These are phyloP conservation scores for Saccharata proteae DNA, from an alignment of 2,329 filamentous ascomycete species.

Conservation along the genomic window DNA sequence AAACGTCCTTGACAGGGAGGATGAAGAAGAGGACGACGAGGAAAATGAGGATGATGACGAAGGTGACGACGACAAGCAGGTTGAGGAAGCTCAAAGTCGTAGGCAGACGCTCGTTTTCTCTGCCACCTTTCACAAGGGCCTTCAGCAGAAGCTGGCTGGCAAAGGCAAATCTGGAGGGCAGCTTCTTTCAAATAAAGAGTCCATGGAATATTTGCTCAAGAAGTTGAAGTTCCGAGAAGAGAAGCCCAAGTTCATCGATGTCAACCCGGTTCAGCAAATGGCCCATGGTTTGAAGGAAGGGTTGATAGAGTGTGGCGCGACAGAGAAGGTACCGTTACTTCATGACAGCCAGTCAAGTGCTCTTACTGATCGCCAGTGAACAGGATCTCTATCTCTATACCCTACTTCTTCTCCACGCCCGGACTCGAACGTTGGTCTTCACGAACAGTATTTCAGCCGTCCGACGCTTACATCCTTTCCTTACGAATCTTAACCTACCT, in stretches of 20 bases:
- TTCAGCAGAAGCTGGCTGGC: conserved; percentile 82
- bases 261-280: conserved; percentile 83
- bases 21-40: conserved; percentile 35
- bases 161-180: conserved; percentile 52
- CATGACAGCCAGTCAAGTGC: not conserved
- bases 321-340: conserved; percentile 60
- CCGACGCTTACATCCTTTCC: conserved; percentile 69
- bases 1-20: conserved; percentile 58
- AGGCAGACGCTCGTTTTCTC: conserved; percentile 93
- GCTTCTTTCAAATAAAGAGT: conserved; percentile 61
- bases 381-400: conserved; percentile 88
- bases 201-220: conserved; percentile 84
- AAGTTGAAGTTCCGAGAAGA: conserved; percentile 79
- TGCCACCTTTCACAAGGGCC: conserved; percentile 81
- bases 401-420: conserved; percentile 69
- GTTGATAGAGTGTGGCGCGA: conserved; percentile 79
- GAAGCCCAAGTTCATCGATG: conserved; percentile 81
- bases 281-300: conserved; percentile 76
- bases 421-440: conserved; percentile 75
- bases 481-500: conserved; percentile 69
- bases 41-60: conserved; percentile 11
- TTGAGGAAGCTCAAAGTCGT: conserved; percentile 21
- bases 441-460: conserved; percentile 93
- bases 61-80: not conserved
- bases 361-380: conserved; percentile 9